phyloP scores from a whole-genome alignment of 2,329 filamentous ascomycete genomes.

The Paraphaeosphaeria minitans region DNA sequence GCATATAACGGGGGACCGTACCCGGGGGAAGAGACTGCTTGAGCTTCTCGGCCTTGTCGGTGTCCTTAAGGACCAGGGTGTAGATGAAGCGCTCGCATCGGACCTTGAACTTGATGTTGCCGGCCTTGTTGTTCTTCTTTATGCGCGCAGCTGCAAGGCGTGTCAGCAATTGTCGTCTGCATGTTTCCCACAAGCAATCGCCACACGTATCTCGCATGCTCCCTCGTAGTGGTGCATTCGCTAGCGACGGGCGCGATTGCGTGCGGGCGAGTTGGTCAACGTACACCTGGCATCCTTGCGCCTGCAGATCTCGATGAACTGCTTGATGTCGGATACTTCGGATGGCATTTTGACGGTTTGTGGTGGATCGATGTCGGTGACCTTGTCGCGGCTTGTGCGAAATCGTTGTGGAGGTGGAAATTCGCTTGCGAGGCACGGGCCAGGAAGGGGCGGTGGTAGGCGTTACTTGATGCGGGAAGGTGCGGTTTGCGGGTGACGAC shows the following conservation, averaged over 20 bases:
- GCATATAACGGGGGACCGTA: constrained; percentile 57
- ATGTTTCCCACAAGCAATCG: not conserved
- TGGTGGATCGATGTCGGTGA: constrained; percentile 31
- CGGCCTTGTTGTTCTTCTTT: constrained; percentile 88
- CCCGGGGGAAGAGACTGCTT: constrained; percentile 98
- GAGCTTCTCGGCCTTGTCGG: constrained; percentile 99
- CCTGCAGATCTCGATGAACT: constrained; percentile 99
- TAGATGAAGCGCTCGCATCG: constrained; percentile 96
- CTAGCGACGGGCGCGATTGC: not conserved
- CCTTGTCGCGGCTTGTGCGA: constrained; percentile 22
- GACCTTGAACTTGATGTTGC: constrained; percentile 99
- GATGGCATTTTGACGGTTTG: constrained; percentile 85
- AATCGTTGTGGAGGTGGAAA: constrained; percentile 40
- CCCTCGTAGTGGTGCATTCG: not conserved
- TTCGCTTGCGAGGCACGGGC: constrained; percentile 45
- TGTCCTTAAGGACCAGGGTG: constrained; percentile 97
- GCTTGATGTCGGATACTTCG: constrained; percentile 97
- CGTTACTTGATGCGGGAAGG: constrained; percentile 28
- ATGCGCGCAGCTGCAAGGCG: constrained; percentile 55
- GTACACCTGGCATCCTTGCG: constrained; percentile 99
- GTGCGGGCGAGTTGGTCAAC: constrained; percentile 50
- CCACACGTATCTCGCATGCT: not conserved
- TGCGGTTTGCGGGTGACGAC: constrained; percentile 26
- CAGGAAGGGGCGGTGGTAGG: constrained; percentile 27
- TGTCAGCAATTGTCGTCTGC: constrained; percentile 18